Evolutionary conservation across 2,329 filamentous ascomycete species (phyloP), one percentile per base, ranked within the genome.

Genomic region (Cryphonectria parasitica): DNA sequence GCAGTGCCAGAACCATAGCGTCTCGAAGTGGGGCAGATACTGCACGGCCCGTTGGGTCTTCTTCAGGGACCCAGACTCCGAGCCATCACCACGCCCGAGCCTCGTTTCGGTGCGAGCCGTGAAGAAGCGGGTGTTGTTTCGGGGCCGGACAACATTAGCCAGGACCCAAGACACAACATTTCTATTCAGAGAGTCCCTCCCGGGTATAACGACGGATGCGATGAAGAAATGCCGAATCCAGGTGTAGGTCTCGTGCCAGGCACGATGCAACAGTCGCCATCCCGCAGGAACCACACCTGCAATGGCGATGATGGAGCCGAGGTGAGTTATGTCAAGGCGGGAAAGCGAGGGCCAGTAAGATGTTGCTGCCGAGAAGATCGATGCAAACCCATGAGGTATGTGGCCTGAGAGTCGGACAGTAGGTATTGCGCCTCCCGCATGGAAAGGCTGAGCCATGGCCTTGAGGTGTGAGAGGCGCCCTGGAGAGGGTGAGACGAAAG

Each of bases 1-100:
- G 7, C 80, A 77, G 74, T 86, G 84, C 79, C 84, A 85, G 73
- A 90, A 86, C 82, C 83, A 84, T 10, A 80, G 76, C 1, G 80
- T 78, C 22, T 81, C 79, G 75, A 82, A 85, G 64, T 84, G 83
- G 0, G 83, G 83, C 7, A 80, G 77, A 64, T 84, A 85, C 70
- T 84, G 81, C 2, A 84, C 76, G 0, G 80, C 76, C 58, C 82
- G 78, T 13, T 77, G 77, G 19, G 80, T 82, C 75, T 82, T 83
- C 71, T 82, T 83, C 1, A 83, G 76, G 19, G 80, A 79, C 0
- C 80, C 80, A 3, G 79, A 66, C 34, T 72, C 71, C 0, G 80
- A 77, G 1, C 76, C 69, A 41, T 72, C 71, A 25, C 71, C 82
- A 4, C 81, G 78, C 49, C 83, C 82, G 22, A 78, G 72, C 19